A percentile compares a stretch with the other conserved stretches of the same genome.
Conservation (phyloP, 2,329 filamentous ascomycete species). For the Aspergillus fructus region DNA sequence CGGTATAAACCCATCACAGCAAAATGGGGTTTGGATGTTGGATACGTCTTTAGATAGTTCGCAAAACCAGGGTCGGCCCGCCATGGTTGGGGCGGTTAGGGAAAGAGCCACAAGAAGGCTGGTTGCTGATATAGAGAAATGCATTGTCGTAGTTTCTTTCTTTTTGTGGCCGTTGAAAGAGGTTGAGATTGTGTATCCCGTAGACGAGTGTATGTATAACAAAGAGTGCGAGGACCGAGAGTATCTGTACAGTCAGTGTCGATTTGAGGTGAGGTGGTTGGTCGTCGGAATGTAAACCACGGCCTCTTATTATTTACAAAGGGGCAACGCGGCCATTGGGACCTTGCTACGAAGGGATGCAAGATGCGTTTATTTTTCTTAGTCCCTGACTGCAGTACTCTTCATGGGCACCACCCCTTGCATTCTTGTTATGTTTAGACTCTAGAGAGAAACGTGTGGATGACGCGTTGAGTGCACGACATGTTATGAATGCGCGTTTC, state of each 20-base stretch:
- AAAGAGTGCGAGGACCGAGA: not conserved
- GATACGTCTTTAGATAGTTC: slow-evolving; percentile 25
- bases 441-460: not conserved
- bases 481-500: not conserved
- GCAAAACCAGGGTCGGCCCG: slow-evolving; percentile 21
- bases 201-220: not conserved
- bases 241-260: not conserved
- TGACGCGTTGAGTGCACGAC: not conserved
- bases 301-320: not conserved
- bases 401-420: not conserved
- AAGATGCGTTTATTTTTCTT: not conserved
- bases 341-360: not conserved
- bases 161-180: not conserved
- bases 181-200: not conserved
- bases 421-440: not conserved
- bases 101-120: slow-evolving; percentile 20
- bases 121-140: slow-evolving; percentile 2
- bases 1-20: slow-evolving; percentile 26
- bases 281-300: not conserved
- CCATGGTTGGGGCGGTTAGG: slow-evolving; percentile 14
- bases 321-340: not conserved
- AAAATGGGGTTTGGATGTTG: slow-evolving; percentile 30
- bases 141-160: slow-evolving; percentile 13
- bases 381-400: not conserved
- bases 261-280: not conserved